Percentiles rank a stretch among this genome's conserved stretches.
These are phyloP conservation scores for Ettlia oleoabundans DNA, from an alignment of 139 green algal genomes.

Conservation along the genomic window DNA sequence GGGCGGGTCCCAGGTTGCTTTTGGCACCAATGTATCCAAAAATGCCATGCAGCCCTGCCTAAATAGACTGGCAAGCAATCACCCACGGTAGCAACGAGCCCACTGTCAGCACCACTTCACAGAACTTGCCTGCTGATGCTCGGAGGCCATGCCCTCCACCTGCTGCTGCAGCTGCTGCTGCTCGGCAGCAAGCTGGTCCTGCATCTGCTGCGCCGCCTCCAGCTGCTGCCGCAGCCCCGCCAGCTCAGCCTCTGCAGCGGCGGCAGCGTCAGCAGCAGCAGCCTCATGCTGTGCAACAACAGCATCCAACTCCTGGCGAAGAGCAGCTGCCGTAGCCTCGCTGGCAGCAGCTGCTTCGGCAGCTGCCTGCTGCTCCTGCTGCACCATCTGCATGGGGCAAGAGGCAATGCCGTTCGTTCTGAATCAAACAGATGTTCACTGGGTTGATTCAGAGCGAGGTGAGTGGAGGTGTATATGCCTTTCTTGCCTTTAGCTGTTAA, in stretches of 20 bases:
- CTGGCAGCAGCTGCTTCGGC: constrained; percentile 3
- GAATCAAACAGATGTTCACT: not conserved
- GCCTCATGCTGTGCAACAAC: not conserved
- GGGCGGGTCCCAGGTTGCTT: too few species aligned
- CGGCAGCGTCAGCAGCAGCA: not conserved
- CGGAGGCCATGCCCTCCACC: not conserved
- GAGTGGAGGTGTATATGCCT: too few species aligned
- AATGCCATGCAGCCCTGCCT: too few species aligned
- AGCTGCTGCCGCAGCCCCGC: constrained; percentile 17
- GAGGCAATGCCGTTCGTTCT: not conserved
- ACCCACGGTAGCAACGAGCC: not conserved
- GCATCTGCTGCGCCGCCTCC: constrained; percentile 19
- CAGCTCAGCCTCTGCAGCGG: constrained; percentile 18
- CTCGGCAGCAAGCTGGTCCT: constrained; percentile 12
- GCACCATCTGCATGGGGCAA: not conserved
- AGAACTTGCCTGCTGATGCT: constrained; percentile 17
- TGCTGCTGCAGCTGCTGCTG: constrained; percentile 31
- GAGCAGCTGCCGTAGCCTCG: not conserved
- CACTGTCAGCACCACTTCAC: too few species aligned
- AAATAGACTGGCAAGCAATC: too few species aligned
- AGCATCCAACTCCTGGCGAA: not conserved
- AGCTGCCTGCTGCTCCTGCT: constrained; percentile 30
- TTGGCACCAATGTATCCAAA: too few species aligned
- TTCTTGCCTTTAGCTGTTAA: too few species aligned
- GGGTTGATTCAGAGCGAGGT: too few species aligned